These are phyloP conservation scores for Colletotrichum limetticola DNA, from an alignment of 2,329 filamentous ascomycete species.

Conservation along the genomic window DNA sequence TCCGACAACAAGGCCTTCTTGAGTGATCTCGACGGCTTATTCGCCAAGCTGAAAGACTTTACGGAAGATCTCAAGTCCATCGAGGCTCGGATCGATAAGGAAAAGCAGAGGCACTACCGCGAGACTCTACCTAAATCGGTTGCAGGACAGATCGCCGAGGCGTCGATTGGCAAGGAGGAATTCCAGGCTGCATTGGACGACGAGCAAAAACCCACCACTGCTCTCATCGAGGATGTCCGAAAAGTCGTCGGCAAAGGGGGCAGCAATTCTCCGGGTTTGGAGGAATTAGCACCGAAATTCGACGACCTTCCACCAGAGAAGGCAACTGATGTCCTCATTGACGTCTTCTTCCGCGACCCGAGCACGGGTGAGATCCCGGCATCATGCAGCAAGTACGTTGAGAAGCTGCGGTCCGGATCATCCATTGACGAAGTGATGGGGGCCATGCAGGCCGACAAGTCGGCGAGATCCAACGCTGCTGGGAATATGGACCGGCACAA, in stretches of 20 bases:
- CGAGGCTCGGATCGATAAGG: slow-evolving; percentile 60
- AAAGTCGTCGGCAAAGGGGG: slow-evolving; percentile 17
- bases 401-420: slow-evolving; percentile 45
- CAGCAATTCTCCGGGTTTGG: slow-evolving; percentile 3
- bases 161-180: slow-evolving; percentile 26
- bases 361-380: slow-evolving; percentile 44
- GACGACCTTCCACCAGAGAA: slow-evolving; percentile 25
- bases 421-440: slow-evolving; percentile 43
- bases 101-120: slow-evolving; percentile 65
- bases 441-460: slow-evolving; percentile 45
- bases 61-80: slow-evolving; percentile 56
- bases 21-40: slow-evolving; percentile 59
- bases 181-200: slow-evolving; percentile 26
- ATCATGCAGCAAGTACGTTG: slow-evolving; percentile 51
- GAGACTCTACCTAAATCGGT: slow-evolving; percentile 41
- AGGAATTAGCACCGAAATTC: slow-evolving; percentile 28
- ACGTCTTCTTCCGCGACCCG: slow-evolving; percentile 48
- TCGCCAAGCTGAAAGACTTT: slow-evolving; percentile 58
- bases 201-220: slow-evolving; percentile 8
- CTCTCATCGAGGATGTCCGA: slow-evolving; percentile 14
- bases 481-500: slow-evolving; percentile 50
- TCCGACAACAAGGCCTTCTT: slow-evolving; percentile 59
- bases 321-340: slow-evolving; percentile 24
- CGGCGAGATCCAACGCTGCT: slow-evolving; percentile 39
- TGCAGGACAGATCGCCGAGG: slow-evolving; percentile 20